Evolutionary conservation across 2,329 filamentous ascomycete species (phyloP).

Genomic region (Penicillium thymicola): DNA sequence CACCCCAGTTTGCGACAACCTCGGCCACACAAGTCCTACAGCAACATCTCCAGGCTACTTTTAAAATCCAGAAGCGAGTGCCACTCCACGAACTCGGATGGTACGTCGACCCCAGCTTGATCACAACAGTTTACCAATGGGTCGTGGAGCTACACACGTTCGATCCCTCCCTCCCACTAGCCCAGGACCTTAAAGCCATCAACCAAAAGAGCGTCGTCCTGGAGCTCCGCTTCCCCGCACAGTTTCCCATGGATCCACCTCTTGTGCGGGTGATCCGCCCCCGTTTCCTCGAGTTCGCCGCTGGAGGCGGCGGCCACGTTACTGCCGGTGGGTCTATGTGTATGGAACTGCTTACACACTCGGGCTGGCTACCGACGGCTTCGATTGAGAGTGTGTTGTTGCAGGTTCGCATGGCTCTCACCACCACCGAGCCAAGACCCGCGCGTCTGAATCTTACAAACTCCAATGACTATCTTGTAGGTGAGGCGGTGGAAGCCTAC

Average conservation of each 20-base stretch:
- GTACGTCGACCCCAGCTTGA: constrained; percentile 67
- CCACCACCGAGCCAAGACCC: constrained; percentile 63
- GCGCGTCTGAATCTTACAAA: constrained; percentile 60
- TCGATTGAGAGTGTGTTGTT: constrained; percentile 76
- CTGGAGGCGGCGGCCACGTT: constrained; percentile 80
- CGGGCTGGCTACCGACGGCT: constrained; percentile 72
- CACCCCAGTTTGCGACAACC: constrained; percentile 63
- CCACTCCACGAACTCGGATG: constrained; percentile 70
- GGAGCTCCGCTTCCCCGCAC: constrained; percentile 74
- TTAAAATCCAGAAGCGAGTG: constrained; percentile 61
- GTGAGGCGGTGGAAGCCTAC: constrained; percentile 72
- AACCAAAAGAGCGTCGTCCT: constrained; percentile 67
- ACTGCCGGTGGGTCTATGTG: constrained; percentile 79
- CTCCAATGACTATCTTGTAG: constrained; percentile 59
- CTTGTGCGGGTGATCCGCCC: constrained; percentile 82
- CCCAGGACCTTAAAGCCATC: constrained; percentile 66
- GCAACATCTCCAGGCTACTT: constrained; percentile 61
- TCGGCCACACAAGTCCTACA: constrained; percentile 61
- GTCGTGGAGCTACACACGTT: constrained; percentile 87
- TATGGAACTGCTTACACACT: constrained; percentile 80
- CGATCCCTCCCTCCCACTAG: constrained; percentile 64
- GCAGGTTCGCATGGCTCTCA: constrained; percentile 75
- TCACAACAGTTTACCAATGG: constrained; percentile 83
- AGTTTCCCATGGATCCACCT: constrained; percentile 75
- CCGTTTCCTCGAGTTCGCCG: constrained; percentile 67